Base-by-base conservation (phyloP, 169 alveolate species). In the Cryptosporidium viatorum region DNA sequence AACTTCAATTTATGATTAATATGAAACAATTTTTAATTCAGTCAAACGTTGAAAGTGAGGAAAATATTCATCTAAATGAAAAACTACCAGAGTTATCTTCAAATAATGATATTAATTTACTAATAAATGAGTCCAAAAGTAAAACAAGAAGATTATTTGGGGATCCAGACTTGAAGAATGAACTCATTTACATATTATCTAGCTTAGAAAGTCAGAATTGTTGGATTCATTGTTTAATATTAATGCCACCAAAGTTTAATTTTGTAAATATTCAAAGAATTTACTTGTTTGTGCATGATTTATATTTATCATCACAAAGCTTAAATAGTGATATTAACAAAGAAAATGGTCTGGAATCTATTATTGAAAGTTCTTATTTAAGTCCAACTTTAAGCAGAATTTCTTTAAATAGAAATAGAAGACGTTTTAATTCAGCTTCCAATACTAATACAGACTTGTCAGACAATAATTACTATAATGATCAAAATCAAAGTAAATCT, bases 221-320 rank as follows among this genome's bases (percentile, higher is more conserved):
- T n/a, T 80, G 89, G 89, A 62, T 80, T 26, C 65, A 62, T 26
- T 41, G 89, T 21, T 43, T 80, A 9, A 59, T 80, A 8, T 16
- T 80, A 50, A 80, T 80, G 89, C 89, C 89, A 18, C 89, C 89
- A 21, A 59, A n/a, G 6, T 59, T 80, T 16, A 80, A 10, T 62
- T 43, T 29, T 26, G 2, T 65, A 14, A 65, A 80, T 41, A 80
- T 59, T 12, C 73, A 80, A 65, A 60, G 70, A 45, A 26, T 80
- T 16, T 65, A 65, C 41, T n/a, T 62, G 31, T 41, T 80, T 3
- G 18, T 80, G 16, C 33, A 31, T 16, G 70, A 80, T 41, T 59
- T 80, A 18, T 52, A 52, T 26, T 23, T 55, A 16, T 55, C 35
- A 26, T 55, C 67, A 2, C 5, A 55, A 9, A 55, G 23, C 10